phyloP scores from a whole-genome alignment of 345 rosid genomes.

The Aethionema arabicum region DNA sequence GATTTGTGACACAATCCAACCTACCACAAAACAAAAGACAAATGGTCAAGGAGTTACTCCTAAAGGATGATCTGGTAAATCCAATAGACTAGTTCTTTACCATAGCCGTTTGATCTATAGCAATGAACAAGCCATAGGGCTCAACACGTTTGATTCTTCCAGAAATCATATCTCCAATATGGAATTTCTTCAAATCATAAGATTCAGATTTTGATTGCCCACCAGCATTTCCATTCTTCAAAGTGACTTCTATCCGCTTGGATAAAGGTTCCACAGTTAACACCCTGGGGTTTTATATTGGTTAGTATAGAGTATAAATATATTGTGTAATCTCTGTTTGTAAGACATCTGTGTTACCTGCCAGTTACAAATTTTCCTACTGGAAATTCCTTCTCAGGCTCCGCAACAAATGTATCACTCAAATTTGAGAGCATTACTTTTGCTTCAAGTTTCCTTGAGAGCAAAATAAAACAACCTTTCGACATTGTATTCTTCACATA shows the following conservation, averaged over 20 bases:
- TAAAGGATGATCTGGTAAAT: conserved; percentile 11
- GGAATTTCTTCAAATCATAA: conserved; percentile 53
- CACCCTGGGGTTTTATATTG: no score
- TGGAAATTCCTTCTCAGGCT: no score
- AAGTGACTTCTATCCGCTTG: no score
- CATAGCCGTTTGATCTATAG: conserved; percentile 61
- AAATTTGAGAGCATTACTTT: conserved; percentile 70
- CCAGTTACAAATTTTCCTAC: no score
- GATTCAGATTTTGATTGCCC: conserved; percentile 45
- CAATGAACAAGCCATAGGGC: conserved; percentile 72
- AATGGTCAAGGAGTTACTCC: conserved; percentile 5
- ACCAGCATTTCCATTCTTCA: conserved; percentile 53
- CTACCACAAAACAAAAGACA: conserved; percentile 42
- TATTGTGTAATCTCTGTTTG: no score
- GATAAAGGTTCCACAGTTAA: no score
- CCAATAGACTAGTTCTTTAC: conserved; percentile 43
- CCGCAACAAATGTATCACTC: no score
- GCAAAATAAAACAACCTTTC: conserved; percentile 84
- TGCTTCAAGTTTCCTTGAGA: conserved; percentile 87
- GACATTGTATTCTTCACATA: conserved; percentile 80
- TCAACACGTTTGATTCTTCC: conserved; percentile 83
- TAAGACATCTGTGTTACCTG: conserved; percentile 49
- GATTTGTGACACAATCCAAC: conserved; percentile 93
- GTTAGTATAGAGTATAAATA: no score
- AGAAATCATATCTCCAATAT: conserved; percentile 57